Percentiles rank a stretch among this genome's conserved stretches.
Conservation (phyloP, 2,329 filamentous ascomycete genomes). For the Colletotrichum australisinense region DNA sequence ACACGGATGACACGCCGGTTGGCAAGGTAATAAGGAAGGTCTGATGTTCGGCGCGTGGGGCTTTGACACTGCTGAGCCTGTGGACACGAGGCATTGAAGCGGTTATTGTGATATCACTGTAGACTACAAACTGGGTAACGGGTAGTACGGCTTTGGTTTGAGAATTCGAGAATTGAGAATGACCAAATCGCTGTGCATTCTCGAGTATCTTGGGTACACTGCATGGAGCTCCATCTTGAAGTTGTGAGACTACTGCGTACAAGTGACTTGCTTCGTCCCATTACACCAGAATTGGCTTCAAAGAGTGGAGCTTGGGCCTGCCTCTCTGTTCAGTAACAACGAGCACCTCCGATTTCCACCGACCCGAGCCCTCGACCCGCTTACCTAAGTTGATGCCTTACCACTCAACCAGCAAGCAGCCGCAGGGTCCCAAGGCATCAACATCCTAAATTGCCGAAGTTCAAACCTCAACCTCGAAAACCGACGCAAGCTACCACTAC, state of each 20-base stretch:
- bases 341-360: conserved; percentile 33
- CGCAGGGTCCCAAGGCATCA: conserved; percentile 48
- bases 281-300: neutral
- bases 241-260: neutral
- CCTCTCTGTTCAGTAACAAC: neutral
- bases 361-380: conserved; percentile 16
- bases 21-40: conserved; percentile 27
- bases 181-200: neutral
- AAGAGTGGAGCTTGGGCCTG: conserved; percentile 13
- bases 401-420: neutral
- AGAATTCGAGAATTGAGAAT: conserved; percentile 17
- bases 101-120: conserved; percentile 36
- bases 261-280: neutral
- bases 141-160: conserved; percentile 3
- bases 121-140: conserved; percentile 28
- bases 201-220: neutral
- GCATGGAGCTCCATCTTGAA: too few relatives aligned
- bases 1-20: conserved; percentile 8
- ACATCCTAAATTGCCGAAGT: conserved; percentile 55
- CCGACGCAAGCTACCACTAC: conserved; percentile 35
- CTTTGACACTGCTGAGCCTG: conserved; percentile 13
- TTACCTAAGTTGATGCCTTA: conserved; percentile 51
- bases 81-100: conserved; percentile 8
- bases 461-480: conserved; percentile 47
- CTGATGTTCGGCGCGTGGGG: conserved; percentile 21